Conservation (phyloP, 768 basidiomycete genomes). For the Phlebiopsis flavidoalba region DNA sequence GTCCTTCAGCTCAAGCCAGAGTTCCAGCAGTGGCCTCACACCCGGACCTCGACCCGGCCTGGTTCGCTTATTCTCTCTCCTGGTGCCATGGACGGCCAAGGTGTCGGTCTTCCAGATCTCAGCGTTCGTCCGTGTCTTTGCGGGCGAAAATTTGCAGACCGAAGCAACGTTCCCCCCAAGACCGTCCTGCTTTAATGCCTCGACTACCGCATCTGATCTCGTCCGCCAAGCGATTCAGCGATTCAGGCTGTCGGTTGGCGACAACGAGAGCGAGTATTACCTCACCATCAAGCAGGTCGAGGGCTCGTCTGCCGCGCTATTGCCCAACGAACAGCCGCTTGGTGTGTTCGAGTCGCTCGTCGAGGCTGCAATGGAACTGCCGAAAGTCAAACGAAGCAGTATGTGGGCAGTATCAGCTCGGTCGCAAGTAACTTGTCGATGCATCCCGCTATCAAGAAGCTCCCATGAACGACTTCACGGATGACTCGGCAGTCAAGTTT, state of each 20-base stretch:
- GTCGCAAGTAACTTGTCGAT: constrained; percentile 86
- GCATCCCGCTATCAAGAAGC: constrained; percentile 91
- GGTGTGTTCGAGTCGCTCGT: constrained; percentile 83
- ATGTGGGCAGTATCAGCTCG: constrained; percentile 94
- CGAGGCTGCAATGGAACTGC: constrained; percentile 72
- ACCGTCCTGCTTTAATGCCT: constrained; percentile 62
- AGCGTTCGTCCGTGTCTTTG: constrained; percentile 96
- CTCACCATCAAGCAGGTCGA: constrained; percentile 92
- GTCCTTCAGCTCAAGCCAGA: constrained; percentile 35
- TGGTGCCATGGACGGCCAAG: constrained; percentile 54
- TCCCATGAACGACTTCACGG: constrained; percentile 97
- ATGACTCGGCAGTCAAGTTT: constrained; percentile 95
- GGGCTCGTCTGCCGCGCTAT: constrained; percentile 72
- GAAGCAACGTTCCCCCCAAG: constrained; percentile 99
- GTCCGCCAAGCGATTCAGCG: constrained; percentile 91
- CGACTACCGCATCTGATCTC: constrained; percentile 79
- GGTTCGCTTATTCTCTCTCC: constrained; percentile 73
- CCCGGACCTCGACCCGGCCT: constrained; percentile 52
- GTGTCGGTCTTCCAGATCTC: constrained; percentile 67
- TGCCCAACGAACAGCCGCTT: constrained; percentile 76
- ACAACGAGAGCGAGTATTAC: constrained; percentile 64
- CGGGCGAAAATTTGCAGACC: constrained; percentile 83
- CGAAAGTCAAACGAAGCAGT: constrained; percentile 89
- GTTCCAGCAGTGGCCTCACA: constrained; percentile 38
- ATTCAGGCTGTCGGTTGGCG: constrained; percentile 72